These are phyloP conservation scores for Nevesoporus exiguus DNA, from an alignment of 768 basidiomycete species.

Conservation along the genomic window DNA sequence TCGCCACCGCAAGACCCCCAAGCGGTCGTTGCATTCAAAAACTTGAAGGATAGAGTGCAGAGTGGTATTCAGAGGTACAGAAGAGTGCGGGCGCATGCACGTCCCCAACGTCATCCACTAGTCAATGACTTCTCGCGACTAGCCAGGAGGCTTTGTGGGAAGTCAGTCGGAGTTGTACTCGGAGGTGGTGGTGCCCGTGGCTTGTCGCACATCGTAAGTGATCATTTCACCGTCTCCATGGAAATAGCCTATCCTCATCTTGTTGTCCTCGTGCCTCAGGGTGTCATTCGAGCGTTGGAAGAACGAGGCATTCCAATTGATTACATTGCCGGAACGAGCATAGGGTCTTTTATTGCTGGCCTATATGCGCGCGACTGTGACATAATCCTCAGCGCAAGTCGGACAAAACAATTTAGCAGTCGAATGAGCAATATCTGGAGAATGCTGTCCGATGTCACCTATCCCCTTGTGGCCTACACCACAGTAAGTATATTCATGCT, in stretches of 20 bases:
- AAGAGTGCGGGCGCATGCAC: slow-evolving; percentile 54
- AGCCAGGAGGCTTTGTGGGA: slow-evolving; percentile 88
- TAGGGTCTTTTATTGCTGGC: slow-evolving; percentile 90
- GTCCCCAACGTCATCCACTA: slow-evolving; percentile 75
- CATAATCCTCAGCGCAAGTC: slow-evolving; percentile 75
- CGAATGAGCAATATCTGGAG: slow-evolving; percentile 95
- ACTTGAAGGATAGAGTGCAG: slow-evolving; percentile 90
- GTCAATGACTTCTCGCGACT: slow-evolving; percentile 90
- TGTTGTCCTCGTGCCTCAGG: slow-evolving; percentile 44
- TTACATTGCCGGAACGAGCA: slow-evolving; percentile 91
- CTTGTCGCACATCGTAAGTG: slow-evolving; percentile 61
- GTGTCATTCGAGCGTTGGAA: slow-evolving; percentile 88
- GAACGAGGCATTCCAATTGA: slow-evolving; percentile 94
- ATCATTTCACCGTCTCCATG: slow-evolving; percentile 19
- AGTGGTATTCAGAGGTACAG: slow-evolving; percentile 87
- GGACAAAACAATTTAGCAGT: slow-evolving; percentile 88
- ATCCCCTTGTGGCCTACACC: slow-evolving; percentile 73
- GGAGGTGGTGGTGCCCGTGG: slow-evolving; percentile 98
- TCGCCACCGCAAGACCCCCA: slow-evolving; percentile 75
- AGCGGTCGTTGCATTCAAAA: slow-evolving; percentile 84
- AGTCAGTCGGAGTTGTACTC: slow-evolving; percentile 88
- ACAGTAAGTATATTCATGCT: slow-evolving; percentile 43
- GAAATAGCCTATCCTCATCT: neutral
- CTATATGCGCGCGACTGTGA: slow-evolving; percentile 95
- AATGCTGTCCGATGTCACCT: slow-evolving; percentile 86